Evolutionary conservation across 1,284 basidiomycete genomes (phyloP).

Genomic region (Farysia itapuensis): DNA sequence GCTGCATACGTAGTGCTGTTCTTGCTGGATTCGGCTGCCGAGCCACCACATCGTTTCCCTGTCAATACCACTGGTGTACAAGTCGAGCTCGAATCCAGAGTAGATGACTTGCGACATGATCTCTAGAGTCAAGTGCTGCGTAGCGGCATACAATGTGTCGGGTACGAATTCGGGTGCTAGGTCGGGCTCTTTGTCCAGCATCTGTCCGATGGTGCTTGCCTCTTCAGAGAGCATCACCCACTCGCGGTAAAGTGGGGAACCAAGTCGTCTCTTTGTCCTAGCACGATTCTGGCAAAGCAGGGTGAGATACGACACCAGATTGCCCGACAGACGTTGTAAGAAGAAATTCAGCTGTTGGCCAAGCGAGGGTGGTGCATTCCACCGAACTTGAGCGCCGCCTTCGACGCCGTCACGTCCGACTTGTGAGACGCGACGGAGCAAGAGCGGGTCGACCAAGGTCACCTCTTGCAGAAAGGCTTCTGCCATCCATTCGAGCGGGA

Average conservation of each 20-base stretch:
- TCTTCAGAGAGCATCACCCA: slow-evolving; percentile 36
- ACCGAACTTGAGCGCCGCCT: slow-evolving; percentile 11
- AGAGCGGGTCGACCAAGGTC: slow-evolving; percentile 26
- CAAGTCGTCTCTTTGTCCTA: slow-evolving; percentile 33
- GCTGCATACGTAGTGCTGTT: slow-evolving; percentile 21
- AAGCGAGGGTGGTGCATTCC: slow-evolving; percentile 18
- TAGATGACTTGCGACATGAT: slow-evolving; percentile 71
- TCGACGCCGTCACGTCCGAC: slow-evolving; percentile 22
- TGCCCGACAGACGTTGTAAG: slow-evolving; percentile 21
- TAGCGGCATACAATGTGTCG: slow-evolving; percentile 61
- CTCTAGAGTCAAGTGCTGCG: slow-evolving; percentile 67
- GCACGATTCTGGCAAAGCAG: slow-evolving; percentile 43
- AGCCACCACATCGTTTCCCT: slow-evolving; percentile 34
- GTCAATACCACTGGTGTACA: slow-evolving; percentile 65
- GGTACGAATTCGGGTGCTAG: slow-evolving; percentile 16
- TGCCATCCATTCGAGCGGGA: slow-evolving; percentile 27
- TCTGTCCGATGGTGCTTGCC: slow-evolving; percentile 17
- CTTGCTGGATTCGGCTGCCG: slow-evolving; percentile 24
- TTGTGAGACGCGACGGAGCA: slow-evolving; percentile 15
- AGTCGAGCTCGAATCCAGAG: slow-evolving; percentile 74
- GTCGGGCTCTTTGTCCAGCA: slow-evolving; percentile 9
- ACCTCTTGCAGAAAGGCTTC: slow-evolving; percentile 34
- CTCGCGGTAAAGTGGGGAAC: slow-evolving; percentile 24
- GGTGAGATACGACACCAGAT: slow-evolving; percentile 36
- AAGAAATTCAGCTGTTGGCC: slow-evolving; percentile 31